Base-by-base conservation (phyloP, 768 basidiomycete species). In the Neoboletus subvelutipes region DNA sequence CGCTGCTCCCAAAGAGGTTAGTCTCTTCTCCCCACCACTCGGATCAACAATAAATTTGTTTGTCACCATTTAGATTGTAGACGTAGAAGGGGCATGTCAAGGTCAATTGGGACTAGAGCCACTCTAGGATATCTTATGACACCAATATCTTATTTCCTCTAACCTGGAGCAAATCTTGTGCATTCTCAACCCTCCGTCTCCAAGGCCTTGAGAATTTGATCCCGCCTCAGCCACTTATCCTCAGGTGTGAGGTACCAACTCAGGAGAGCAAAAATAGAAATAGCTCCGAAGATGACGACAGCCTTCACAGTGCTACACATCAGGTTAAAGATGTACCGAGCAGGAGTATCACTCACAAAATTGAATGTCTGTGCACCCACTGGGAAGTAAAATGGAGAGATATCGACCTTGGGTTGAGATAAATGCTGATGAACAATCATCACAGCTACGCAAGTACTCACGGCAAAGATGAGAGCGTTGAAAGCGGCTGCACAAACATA, bases 321-420 rank as follows among this genome's bases (percentile, higher is more conserved):
- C 46, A 61, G 57, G 36, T 36, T 39, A 57, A 51, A 34, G 13
- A 28, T 22, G 13, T n/a, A 36, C 17, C 28, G n/a, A 46, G 43
- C 20, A 20, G 48, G 39, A 5, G 42, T 6, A 2, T 24, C 15
- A 80, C 88, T 73, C 58, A 92, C 91, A 66, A 92, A 95, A 72
- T 96, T 96, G 78, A 95, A 92, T 2, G 80, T 87, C 57, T 82
- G 71, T 0, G 87, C 79, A 11, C 77, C 84, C 29, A 92, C 87
- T 1, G 94, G 94, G 77, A 91, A 96, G 70, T 78, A 83, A 78
- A 93, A 95, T 1, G 94, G 94, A 26, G 93, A 94, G 52, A 91
- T 77, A 77, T 88, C 84, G 60, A 89, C 86, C 90, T 90, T 58
- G 20, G 47, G 48, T 43, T 57, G 12, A 37, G 31, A 42, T 64